Base-by-base conservation (phyloP, 2,329 filamentous ascomycete species). In the Lachnellula cervina region DNA sequence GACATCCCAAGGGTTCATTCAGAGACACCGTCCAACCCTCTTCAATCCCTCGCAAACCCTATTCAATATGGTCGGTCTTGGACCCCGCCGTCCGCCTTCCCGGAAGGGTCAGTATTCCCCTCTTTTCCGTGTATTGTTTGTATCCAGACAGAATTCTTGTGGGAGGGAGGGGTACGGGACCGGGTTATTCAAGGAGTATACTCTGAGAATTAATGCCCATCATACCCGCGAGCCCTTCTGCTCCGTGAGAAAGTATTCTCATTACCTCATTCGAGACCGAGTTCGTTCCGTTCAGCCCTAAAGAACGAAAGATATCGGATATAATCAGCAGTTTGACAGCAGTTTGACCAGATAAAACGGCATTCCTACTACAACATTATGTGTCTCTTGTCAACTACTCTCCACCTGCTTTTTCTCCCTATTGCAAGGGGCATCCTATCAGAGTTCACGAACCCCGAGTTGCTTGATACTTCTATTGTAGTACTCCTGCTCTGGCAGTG, bases 81-180 rank as follows among this genome's bases (percentile, higher is more conserved):
- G 82, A 69, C 80, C 84, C 61, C 83, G 82, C 70, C 80, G 78
- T 68, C 78, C 79, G 60, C 84, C 83, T 45, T 86, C 84, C 74
- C 83, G 85, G 68, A 90, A 88, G 81, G 88, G 88, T 89, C 55
- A 38, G 59, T 56, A 48, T 19, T 19, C 28, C 28, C 34, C 45
- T 19, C 6, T 19, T 42, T 53, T 32, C 34, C 40, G 16, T 35
- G 16, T n/a, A 16, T 49, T 44, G 35, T 11, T 23, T 44, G n/a
- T 49, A 38, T 46, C 23, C 28, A 25, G 48, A 42, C 35, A 14
- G 38, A 42, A 23, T 23, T 8, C 23, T 19, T 16, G 44, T 32
- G 21, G 17, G 17, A 8, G 8, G 5, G 16, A n/a, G n/a, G n/a
- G n/a, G n/a, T n/a, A n/a, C n/a, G n/a, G 28, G 11, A 32, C 28